These are phyloP conservation scores for Linnemannia elongata DNA, from an alignment of 192 early-diverging fungal species.

Conservation along the genomic window DNA sequence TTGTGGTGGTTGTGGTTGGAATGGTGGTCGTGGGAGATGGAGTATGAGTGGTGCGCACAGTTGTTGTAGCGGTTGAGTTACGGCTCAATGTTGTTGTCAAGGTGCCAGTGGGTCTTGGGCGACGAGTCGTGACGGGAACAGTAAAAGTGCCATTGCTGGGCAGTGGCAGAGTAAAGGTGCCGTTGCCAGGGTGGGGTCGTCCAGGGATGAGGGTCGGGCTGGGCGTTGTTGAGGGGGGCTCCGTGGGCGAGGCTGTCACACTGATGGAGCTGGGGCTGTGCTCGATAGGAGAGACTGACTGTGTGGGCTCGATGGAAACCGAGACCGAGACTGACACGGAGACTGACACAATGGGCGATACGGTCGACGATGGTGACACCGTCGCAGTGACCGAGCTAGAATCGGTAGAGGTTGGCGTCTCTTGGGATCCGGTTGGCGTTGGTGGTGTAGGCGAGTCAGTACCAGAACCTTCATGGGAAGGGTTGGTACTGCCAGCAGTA, in stretches of 20 bases:
- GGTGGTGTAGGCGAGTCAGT: neutral
- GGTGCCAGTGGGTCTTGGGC: neutral
- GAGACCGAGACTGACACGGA: neutral
- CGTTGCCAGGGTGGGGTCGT: neutral
- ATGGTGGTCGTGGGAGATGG: slow-evolving; percentile 6
- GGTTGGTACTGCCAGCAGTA: neutral
- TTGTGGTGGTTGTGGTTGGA: slow-evolving; percentile 27
- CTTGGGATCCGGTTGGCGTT: neutral
- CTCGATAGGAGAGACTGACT: neutral
- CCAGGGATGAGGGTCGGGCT: neutral
- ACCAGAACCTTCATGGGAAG: neutral
- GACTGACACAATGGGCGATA: neutral
- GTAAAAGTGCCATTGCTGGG: neutral
- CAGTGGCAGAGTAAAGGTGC: neutral
- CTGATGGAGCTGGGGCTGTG: neutral
- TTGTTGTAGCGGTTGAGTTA: neutral
- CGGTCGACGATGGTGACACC: neutral
- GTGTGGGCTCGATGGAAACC: neutral
- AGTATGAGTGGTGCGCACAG: neutral
- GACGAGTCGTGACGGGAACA: neutral
- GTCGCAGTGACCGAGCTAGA: neutral
- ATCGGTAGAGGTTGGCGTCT: neutral
- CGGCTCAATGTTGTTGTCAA: neutral
- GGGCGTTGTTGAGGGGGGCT: neutral
- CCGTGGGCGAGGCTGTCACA: neutral